Percentiles rank a stretch among this genome's conserved stretches.
These are phyloP conservation scores for Esteya vermicola DNA, from an alignment of 2,329 filamentous ascomycete species.

Conservation along the genomic window DNA sequence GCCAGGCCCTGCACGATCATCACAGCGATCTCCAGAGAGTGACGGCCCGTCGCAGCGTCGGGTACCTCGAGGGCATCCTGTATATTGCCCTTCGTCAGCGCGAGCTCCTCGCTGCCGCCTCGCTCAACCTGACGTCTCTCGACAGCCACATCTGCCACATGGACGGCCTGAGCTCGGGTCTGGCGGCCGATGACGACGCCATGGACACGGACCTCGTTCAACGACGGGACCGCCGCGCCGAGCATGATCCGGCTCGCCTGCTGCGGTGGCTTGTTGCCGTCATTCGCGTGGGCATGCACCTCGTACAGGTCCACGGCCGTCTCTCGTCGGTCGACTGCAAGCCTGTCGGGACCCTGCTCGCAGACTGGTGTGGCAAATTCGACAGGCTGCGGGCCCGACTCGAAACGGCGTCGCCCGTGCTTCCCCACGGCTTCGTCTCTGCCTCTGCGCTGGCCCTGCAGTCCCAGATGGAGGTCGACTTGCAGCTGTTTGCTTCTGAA, in stretches of 20 bases:
- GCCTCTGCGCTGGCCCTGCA: conserved; percentile 19
- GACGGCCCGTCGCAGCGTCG: conserved; percentile 65
- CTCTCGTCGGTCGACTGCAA: conserved; percentile 41
- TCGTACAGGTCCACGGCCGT: conserved; percentile 53
- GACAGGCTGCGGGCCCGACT: conserved; percentile 23
- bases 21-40: conserved; percentile 73
- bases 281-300: conserved; percentile 44
- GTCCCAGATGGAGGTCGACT: conserved; percentile 19
- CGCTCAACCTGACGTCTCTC: background rate
- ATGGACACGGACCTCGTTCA: background rate
- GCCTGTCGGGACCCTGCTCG: conserved; percentile 28
- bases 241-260: conserved; percentile 15
- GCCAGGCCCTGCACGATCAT: conserved; percentile 56
- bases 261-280: conserved; percentile 54
- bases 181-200: background rate
- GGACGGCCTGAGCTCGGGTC: conserved; percentile 1
- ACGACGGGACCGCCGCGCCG: conserved; percentile 7
- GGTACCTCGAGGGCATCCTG: conserved; percentile 77
- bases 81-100: conserved; percentile 50
- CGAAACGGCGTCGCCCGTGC: conserved; percentile 25
- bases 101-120: conserved; percentile 23
- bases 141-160: conserved; percentile 7
- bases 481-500: conserved; percentile 23
- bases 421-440: conserved; percentile 38
- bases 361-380: conserved; percentile 33